Base-by-base conservation (phyloP, 176 grass and related monocot genomes). In the Bromus sterilis region DNA sequence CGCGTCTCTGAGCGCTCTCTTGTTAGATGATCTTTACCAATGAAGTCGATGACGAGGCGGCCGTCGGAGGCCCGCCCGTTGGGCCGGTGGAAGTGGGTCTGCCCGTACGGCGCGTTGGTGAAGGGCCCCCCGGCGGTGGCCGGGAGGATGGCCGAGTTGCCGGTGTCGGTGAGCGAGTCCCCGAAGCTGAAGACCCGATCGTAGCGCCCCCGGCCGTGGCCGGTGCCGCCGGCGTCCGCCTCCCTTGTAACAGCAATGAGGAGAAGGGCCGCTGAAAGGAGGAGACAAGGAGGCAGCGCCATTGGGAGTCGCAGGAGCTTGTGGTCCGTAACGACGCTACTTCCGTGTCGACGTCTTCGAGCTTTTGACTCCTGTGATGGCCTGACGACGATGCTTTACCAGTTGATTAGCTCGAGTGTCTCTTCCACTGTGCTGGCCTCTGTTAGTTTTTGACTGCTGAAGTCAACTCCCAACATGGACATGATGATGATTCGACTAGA, bases 41-140 rank as follows among this genome's bases (percentile, higher is more conserved):
- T 4, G 62, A 89, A 89, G 37, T 89, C 87, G 82, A 81, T 32
- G 78, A 32, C 25, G 74, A 84, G 33, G 18, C 74, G 18, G 40
- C 82, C 74, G 33, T 84, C 73, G 40, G 82, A 84, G 15, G 72
- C 46, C 31, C 82, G 61, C 46, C 82, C 82, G 5, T 9, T 77
- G n/a, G 82, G 61, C 12, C 32, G 46, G 23, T 41, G 32, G 6
- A 78, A 78, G 73, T 56, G 67, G 74, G 73, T 77, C 34, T 58
- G 16, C 7, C 82, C 82, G 32, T 84, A 84, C 1, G 82, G 82
- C 11, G 24, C 3, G 40, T 74, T 32, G 20, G 46, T 75, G 72
- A 56, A 75, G 20, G 72, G 6, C 11, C 21, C 31, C 0, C 73
- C 73, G 4, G 71, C 18, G 30, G 61, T 32, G 32, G 23, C 1